Conservation (phyloP, 495 filamentous ascomycete genomes). For the Lentithecium fluviatile region DNA sequence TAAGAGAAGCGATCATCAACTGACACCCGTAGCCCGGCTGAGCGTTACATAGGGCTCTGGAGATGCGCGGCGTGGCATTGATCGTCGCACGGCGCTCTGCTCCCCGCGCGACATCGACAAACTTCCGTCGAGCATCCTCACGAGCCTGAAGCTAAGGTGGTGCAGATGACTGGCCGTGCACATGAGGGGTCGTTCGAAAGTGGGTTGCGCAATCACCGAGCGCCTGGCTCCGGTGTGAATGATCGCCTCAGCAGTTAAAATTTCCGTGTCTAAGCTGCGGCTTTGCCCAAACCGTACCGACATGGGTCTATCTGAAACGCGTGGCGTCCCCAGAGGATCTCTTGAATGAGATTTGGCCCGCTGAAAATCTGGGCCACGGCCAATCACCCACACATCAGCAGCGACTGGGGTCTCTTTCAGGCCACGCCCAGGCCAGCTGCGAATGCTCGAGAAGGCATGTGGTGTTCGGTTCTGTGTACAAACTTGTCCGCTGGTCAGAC, state of each 20-base stretch:
- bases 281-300: slow-evolving; percentile 26
- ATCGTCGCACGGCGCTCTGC: background rate
- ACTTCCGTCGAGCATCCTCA: background rate
- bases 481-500: no score
- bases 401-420: background rate
- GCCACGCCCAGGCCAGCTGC: slow-evolving; percentile 15
- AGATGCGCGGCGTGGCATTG: background rate
- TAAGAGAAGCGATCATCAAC: slow-evolving; percentile 25
- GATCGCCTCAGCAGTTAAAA: slow-evolving; percentile 35
- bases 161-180: slow-evolving; percentile 14
- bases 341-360: slow-evolving; percentile 17
- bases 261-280: slow-evolving; percentile 30
- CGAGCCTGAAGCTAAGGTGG: background rate
- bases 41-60: slow-evolving; percentile 25
- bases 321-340: slow-evolving; percentile 32
- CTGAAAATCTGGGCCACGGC: slow-evolving; percentile 3
- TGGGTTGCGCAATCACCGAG: slow-evolving; percentile 41
- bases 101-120: background rate
- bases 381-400: slow-evolving; percentile 3
- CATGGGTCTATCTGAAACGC: slow-evolving; percentile 35
- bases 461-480: no score
- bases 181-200: slow-evolving; percentile 30
- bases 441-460: slow-evolving; percentile 1
- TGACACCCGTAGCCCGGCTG: slow-evolving; percentile 2
- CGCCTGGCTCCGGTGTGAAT: slow-evolving; percentile 34